A percentile compares a stretch with the other conserved stretches of the same genome.
Evolutionary conservation across 768 basidiomycete species (phyloP).

Genomic region (Cystofilobasidium bisporidii): DNA sequence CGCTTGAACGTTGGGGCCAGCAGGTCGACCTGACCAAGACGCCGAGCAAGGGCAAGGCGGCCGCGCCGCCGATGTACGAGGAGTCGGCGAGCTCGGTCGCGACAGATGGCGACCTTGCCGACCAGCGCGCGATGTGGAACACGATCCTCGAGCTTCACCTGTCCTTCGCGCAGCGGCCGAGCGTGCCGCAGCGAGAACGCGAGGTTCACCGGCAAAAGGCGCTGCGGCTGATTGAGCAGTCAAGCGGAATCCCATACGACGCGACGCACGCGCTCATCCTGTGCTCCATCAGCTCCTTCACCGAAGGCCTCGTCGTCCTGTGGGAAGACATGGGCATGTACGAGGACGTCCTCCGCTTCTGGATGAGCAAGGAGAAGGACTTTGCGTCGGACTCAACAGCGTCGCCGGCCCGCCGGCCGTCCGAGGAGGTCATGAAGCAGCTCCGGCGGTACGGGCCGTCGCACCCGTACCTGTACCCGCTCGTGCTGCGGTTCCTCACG

Average conservation of each 20-base stretch:
- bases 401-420: constrained; percentile 35
- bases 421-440: constrained; percentile 57
- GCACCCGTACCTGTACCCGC: constrained; percentile 68
- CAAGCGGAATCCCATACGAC: constrained; percentile 58
- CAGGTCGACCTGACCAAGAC: constrained; percentile 40
- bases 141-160: constrained; percentile 90
- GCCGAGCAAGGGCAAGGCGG: constrained; percentile 15
- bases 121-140: constrained; percentile 87
- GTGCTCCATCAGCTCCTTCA: constrained; percentile 75
- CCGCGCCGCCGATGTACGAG: constrained; percentile 19
- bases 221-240: constrained; percentile 53
- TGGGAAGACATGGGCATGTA: constrained; percentile 96
- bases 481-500: constrained; percentile 82
- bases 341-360: constrained; percentile 85
- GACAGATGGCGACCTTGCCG: constrained; percentile 49
- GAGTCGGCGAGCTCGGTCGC: background rate
- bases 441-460: constrained; percentile 63
- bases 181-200: background rate
- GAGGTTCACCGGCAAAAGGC: constrained; percentile 55
- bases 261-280: constrained; percentile 86
- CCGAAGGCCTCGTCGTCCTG: constrained; percentile 70
- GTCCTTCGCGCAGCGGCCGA: constrained; percentile 37
- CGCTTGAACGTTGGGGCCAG: constrained; percentile 69
- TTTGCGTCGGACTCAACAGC: background rate
- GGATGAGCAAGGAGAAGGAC: constrained; percentile 60